phyloP scores from a whole-genome alignment of 2,329 filamentous ascomycete species.

The Apiospora koreana region DNA sequence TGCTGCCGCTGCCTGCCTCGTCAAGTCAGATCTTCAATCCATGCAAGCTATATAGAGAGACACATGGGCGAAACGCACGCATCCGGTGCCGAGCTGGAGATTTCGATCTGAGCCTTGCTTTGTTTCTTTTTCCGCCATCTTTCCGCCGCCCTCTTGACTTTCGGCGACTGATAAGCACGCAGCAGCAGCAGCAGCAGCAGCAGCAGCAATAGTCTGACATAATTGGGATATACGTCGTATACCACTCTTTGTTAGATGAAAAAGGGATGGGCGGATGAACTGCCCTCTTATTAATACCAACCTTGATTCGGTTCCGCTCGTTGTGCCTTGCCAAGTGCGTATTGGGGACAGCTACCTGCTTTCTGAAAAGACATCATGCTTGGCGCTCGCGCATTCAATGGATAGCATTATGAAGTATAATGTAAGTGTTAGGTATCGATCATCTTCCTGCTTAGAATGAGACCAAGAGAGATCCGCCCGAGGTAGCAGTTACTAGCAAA shows the following conservation, averaged over 20 bases:
- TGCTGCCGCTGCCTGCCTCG: too few relatives aligned
- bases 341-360: not conserved
- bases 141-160: not conserved
- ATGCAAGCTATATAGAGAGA: slow-evolving; percentile 7
- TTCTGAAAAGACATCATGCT: not conserved
- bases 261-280: not conserved
- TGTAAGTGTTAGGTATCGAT: not conserved
- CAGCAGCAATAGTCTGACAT: not conserved
- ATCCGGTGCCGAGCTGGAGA: not conserved
- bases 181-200: not conserved
- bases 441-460: not conserved
- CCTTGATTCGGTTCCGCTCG: not conserved
- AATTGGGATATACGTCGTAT: not conserved
- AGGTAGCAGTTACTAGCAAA: not conserved
- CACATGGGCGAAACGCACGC: not conserved
- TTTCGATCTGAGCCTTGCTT: not conserved
- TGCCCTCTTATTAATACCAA: not conserved
- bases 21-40: not conserved
- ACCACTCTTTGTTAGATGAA: not conserved
- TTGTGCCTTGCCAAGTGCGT: not conserved
- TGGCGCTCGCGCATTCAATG: not conserved
- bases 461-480: not conserved
- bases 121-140: not conserved
- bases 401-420: not conserved
- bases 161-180: not conserved